Evolutionary conservation across 1,284 basidiomycete genomes (phyloP).

Genomic region (Apiotrichum gamsii): DNA sequence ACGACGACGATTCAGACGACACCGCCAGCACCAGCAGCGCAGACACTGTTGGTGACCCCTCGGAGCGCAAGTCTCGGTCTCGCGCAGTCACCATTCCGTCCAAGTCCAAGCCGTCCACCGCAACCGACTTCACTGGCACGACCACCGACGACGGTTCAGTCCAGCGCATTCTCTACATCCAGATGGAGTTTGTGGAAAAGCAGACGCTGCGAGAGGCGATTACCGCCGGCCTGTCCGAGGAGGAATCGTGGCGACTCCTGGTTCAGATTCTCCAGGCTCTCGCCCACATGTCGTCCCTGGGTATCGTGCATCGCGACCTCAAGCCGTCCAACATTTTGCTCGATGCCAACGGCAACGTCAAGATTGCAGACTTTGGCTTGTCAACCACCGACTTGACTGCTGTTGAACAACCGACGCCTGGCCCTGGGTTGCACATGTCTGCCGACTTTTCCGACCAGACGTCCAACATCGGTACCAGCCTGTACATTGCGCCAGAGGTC

Average conservation of each 20-base stretch:
- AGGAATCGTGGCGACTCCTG: constrained; percentile 84
- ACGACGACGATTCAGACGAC: constrained; percentile 24
- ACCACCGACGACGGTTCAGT: constrained; percentile 32
- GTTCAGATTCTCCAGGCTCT: constrained; percentile 89
- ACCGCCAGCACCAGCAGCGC: constrained; percentile 23
- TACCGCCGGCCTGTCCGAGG: constrained; percentile 69
- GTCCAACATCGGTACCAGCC: constrained; percentile 77
- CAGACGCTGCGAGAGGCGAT: constrained; percentile 56
- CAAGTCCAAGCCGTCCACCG: constrained; percentile 11
- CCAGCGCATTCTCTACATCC: constrained; percentile 44
- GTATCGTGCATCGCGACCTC: constrained; percentile 90
- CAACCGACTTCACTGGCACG: constrained; percentile 25
- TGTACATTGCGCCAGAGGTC: constrained; percentile 90
- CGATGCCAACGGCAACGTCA: constrained; percentile 81
- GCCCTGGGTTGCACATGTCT: constrained; percentile 46
- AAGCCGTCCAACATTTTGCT: constrained; percentile 90
- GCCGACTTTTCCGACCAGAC: constrained; percentile 28
- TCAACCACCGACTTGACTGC: constrained; percentile 69
- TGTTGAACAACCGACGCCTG: constrained; percentile 64
- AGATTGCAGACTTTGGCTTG: constrained; percentile 91
- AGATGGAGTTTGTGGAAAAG: constrained; percentile 49
- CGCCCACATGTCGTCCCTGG: constrained; percentile 78
- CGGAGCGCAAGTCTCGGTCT: constrained; percentile 11
- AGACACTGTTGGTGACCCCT: constrained; percentile 31
- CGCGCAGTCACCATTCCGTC: constrained; percentile 12